Evolutionary conservation across 2,329 filamentous ascomycete genomes (phyloP).

Genomic region (Sclerotinia minor): DNA sequence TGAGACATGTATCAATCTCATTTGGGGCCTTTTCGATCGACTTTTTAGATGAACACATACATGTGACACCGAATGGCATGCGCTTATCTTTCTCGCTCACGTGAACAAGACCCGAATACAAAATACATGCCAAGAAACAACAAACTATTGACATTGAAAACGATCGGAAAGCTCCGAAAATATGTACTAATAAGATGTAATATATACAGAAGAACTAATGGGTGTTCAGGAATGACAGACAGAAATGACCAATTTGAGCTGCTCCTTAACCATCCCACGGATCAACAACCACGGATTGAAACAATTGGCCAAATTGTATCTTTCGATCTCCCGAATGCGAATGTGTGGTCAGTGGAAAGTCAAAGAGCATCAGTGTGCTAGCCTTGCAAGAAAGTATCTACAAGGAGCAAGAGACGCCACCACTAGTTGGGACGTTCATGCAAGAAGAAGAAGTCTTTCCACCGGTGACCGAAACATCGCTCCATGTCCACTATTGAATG

Average conservation of each 20-base stretch:
- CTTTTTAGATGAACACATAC: neutral
- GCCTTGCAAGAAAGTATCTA: neutral
- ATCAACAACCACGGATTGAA: neutral
- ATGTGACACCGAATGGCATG: neutral
- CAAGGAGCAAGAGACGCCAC: conserved; percentile 27
- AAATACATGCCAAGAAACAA: neutral
- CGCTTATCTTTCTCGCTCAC: conserved; percentile 12
- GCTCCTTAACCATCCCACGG: neutral
- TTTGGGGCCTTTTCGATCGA: conserved; percentile 2
- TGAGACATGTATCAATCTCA: neutral
- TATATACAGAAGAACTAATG: neutral
- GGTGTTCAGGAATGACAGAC: neutral
- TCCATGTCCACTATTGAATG: conserved; percentile 51
- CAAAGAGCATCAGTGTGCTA: neutral
- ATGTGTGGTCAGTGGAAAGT: neutral
- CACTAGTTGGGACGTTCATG: conserved; percentile 41
- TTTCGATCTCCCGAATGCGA: neutral
- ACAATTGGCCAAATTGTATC: neutral
- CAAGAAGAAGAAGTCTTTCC: conserved; percentile 49
- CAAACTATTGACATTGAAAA: conserved; percentile 5
- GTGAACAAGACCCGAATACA: conserved; percentile 6
- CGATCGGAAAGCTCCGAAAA: conserved; percentile 7
- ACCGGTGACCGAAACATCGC: conserved; percentile 51
- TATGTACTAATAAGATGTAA: neutral
- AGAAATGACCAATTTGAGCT: neutral